A percentile compares a stretch with the other conserved stretches of the same genome.
Conservation (phyloP, 2,329 filamentous ascomycete species). For the Alternaria viburni region DNA sequence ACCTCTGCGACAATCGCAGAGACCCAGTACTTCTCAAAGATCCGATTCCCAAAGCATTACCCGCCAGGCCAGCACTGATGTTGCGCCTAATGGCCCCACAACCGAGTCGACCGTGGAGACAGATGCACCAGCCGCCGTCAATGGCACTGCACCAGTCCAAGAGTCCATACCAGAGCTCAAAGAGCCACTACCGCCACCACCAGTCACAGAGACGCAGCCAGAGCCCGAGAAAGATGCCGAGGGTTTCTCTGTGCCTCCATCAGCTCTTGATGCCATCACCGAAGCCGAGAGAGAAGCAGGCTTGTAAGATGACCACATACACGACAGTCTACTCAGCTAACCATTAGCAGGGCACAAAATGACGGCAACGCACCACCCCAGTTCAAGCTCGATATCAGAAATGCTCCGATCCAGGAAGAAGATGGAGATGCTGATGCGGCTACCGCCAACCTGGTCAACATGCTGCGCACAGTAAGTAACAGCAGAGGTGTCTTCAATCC, state of each 20-base stretch:
- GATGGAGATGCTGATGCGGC: slow-evolving; percentile 75
- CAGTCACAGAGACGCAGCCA: slow-evolving; percentile 25
- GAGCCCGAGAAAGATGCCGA: slow-evolving; percentile 69
- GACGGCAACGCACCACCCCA: slow-evolving; percentile 51
- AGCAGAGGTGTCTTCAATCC: neutral
- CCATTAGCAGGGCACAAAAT: slow-evolving; percentile 18
- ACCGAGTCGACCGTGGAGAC: slow-evolving; percentile 26
- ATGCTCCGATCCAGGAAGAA: slow-evolving; percentile 79
- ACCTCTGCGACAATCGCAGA: slow-evolving; percentile 38
- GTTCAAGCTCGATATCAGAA: slow-evolving; percentile 81
- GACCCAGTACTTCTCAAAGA: slow-evolving; percentile 38
- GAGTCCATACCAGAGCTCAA: slow-evolving; percentile 46
- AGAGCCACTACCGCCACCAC: slow-evolving; percentile 44
- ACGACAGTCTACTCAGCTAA: slow-evolving; percentile 8
- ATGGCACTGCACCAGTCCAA: slow-evolving; percentile 36
- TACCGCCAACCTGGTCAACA: slow-evolving; percentile 76
- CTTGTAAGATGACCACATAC: slow-evolving; percentile 29
- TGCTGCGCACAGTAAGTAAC: slow-evolving; percentile 63
- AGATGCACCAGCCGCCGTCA: slow-evolving; percentile 29
- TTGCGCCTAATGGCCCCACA: slow-evolving; percentile 40
- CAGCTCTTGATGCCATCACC: slow-evolving; percentile 66
- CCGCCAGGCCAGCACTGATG: slow-evolving; percentile 33
- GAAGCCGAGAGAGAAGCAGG: slow-evolving; percentile 72
- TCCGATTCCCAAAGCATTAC: slow-evolving; percentile 44
- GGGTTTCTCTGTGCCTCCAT: slow-evolving; percentile 75